phyloP scores from a whole-genome alignment of 2,329 filamentous ascomycete genomes.

The Colletotrichum endophyticum region DNA sequence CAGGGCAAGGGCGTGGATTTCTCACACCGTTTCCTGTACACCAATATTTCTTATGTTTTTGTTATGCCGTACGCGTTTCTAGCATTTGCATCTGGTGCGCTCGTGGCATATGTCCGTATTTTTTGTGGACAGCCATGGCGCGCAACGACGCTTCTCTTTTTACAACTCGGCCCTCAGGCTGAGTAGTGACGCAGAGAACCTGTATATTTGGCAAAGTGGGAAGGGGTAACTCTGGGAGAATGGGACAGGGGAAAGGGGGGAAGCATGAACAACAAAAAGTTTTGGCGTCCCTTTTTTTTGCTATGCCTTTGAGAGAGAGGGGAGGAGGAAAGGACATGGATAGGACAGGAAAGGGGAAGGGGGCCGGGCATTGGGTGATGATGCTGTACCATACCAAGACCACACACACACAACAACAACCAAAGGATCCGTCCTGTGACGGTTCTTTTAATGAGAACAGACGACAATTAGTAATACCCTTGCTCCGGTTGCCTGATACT shows the following conservation, averaged over 20 bases:
- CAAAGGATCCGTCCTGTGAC: constrained; percentile 6
- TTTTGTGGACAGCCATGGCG: neutral
- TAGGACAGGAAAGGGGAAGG: neutral
- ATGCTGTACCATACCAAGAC: constrained; percentile 20
- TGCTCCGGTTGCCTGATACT: neutral
- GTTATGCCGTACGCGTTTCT: neutral
- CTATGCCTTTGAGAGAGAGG: constrained; percentile 5
- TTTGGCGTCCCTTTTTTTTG: constrained; percentile 18
- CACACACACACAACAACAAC: constrained; percentile 10
- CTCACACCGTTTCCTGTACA: constrained; percentile 19
- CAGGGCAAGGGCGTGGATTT: constrained; percentile 13
- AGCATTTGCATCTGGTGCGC: constrained; percentile 16
- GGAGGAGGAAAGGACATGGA: neutral
- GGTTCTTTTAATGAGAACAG: constrained; percentile 20
- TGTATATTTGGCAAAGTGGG: constrained; percentile 16
- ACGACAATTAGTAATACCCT: constrained; percentile 10
- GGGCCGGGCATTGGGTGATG: constrained; percentile 6
- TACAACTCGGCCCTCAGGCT: neutral
- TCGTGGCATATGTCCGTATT: neutral
- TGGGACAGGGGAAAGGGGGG: constrained; percentile 10
- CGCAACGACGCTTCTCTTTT: neutral
- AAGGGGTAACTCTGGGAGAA: neutral
- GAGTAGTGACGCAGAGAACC: neutral
- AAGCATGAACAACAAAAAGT: constrained; percentile 18
- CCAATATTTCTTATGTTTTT: constrained; percentile 6